Evolutionary conservation across 208 protist genomes (phyloP).

Genomic region (Angomonas deanei): DNA sequence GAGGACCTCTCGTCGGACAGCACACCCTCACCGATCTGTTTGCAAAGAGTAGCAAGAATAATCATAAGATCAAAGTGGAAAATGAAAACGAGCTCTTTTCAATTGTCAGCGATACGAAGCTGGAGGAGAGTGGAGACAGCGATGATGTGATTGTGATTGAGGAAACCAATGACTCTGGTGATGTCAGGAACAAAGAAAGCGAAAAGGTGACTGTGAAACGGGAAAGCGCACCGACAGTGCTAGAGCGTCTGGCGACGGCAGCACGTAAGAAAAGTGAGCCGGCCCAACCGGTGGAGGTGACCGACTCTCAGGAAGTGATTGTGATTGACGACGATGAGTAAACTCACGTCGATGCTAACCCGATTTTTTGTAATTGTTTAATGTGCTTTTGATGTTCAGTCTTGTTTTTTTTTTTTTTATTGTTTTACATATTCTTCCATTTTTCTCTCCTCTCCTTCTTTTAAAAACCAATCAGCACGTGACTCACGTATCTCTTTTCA

Average conservation of each 20-base stretch:
- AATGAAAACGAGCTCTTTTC: background rate
- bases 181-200: background rate
- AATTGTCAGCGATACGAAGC: background rate
- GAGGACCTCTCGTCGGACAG: background rate
- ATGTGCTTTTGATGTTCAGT: background rate
- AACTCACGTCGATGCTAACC: background rate
- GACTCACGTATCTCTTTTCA: background rate
- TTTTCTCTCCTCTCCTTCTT: constrained; percentile 2
- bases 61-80: background rate
- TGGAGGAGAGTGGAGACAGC: background rate
- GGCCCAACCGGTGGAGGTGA: background rate
- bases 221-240: background rate
- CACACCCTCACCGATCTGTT: constrained; percentile 10
- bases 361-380: background rate
- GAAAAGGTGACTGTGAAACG: too few species aligned
- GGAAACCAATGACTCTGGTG: background rate
- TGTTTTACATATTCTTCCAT: constrained; percentile 7
- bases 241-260: background rate
- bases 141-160: background rate
- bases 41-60: background rate
- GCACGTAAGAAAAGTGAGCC: background rate
- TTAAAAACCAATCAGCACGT: background rate
- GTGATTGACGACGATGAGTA: background rate
- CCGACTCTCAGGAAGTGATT: background rate
- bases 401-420: background rate